Evolutionary conservation across 2,329 filamentous ascomycete species (phyloP).

Genomic region (Cytospora piceae): DNA sequence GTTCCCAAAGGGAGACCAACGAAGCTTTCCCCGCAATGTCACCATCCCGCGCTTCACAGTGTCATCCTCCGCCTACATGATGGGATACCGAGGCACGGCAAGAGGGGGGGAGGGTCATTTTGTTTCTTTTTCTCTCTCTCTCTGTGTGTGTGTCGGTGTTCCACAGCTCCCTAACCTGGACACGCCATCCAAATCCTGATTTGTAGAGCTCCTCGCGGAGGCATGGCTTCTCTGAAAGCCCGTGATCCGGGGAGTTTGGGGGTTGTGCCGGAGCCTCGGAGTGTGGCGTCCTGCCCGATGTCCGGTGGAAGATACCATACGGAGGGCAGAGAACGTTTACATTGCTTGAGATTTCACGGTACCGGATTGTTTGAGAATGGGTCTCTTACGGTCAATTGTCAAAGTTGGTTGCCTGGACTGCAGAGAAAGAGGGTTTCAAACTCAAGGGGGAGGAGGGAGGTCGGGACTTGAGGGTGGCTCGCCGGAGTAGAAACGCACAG

Average conservation of each 20-base stretch:
- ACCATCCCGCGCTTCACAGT: not conserved
- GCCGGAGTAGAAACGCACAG: not conserved
- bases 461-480: no score
- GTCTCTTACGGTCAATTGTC: no score
- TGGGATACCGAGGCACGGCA: conserved; percentile 14
- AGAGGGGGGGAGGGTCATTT: not conserved
- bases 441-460: no score
- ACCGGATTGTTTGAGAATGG: no score
- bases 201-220: not conserved
- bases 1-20: not conserved
- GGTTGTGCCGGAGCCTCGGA: not conserved
- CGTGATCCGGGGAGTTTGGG: not conserved
- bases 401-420: not conserved
- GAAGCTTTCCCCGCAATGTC: conserved; percentile 17
- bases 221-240: not conserved
- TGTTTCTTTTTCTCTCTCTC: not conserved
- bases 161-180: not conserved
- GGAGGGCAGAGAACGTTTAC: not conserved
- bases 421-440: not conserved
- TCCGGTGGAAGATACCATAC: not conserved
- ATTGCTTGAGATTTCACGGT: not conserved
- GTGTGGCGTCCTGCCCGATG: not conserved
- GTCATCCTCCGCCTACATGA: not conserved
- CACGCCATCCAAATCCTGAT: not conserved
- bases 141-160: not conserved